Percentiles rank a stretch among this genome's conserved stretches.
phyloP scores from a whole-genome alignment of 441 rosid species.

The Populus tomentosa region DNA sequence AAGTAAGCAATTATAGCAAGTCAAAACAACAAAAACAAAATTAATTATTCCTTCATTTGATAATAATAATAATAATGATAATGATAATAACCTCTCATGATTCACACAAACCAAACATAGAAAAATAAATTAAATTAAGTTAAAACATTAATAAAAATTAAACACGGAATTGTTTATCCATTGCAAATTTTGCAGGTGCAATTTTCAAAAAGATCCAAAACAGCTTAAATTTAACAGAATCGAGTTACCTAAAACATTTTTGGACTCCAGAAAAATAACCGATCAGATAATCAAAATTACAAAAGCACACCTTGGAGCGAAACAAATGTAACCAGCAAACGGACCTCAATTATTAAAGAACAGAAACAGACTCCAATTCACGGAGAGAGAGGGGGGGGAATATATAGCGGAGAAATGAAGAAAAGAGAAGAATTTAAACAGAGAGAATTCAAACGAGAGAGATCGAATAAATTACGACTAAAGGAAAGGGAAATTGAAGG shows the following conservation, averaged over 20 bases:
- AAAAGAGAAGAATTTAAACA: background rate
- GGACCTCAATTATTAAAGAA: background rate
- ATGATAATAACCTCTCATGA: background rate
- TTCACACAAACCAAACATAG: background rate
- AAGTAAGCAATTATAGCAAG: conserved; percentile 10
- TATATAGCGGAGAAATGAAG: background rate
- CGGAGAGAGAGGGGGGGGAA: background rate
- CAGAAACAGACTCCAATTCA: background rate
- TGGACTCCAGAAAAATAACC: background rate
- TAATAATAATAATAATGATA: background rate
- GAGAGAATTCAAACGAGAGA: conserved; percentile 5
- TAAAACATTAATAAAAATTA: too few relatives aligned
- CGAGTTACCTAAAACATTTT: background rate
- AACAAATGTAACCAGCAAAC: background rate
- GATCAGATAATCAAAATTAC: background rate
- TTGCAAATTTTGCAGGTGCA: background rate
- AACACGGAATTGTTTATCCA: background rate
- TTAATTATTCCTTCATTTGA: background rate
- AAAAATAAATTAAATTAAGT: too few relatives aligned
- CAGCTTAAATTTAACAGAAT: background rate
- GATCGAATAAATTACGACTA: conserved; percentile 58
- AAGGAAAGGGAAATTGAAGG: conserved; percentile 49
- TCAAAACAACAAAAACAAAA: conserved; percentile 2
- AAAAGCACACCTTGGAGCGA: background rate
- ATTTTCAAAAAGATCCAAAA: background rate